A percentile compares a stretch with the other conserved stretches of the same genome.
phyloP scores from a whole-genome alignment of 768 basidiomycete species.

The Suillus weaverae region DNA sequence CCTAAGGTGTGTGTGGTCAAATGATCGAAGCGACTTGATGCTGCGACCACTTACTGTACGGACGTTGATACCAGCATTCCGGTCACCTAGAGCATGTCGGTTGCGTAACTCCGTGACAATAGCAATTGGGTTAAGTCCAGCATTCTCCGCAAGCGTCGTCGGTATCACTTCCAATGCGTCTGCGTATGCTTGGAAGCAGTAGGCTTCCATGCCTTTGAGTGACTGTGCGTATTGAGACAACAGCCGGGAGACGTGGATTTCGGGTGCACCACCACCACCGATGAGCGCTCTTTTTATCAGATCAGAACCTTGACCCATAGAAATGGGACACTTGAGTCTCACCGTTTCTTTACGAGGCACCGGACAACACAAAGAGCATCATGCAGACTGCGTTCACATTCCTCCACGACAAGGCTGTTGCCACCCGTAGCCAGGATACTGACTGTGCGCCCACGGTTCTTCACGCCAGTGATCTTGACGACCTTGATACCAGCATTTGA shows the following conservation, averaged over 20 bases:
- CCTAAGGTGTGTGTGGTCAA: constrained; percentile 44
- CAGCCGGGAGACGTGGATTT: constrained; percentile 93
- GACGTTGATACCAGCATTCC: constrained; percentile 96
- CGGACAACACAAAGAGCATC: constrained; percentile 99
- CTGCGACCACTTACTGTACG: constrained; percentile 66
- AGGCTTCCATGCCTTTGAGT: constrained; percentile 96
- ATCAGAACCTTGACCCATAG: constrained; percentile 7
- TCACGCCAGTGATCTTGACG: constrained; percentile 92
- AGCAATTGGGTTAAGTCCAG: constrained; percentile 94
- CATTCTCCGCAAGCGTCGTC: constrained; percentile 96
- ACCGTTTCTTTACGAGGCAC: constrained; percentile 98
- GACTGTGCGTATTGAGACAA: constrained; percentile 90
- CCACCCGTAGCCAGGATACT: constrained; percentile 93
- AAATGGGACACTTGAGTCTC: constrained; percentile 22
- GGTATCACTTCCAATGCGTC: constrained; percentile 98
- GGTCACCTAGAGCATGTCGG: constrained; percentile 92
- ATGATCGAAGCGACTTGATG: not conserved
- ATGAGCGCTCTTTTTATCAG: constrained; percentile 70
- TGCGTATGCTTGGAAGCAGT: constrained; percentile 98
- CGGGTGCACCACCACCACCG: constrained; percentile 95
- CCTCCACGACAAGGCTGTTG: constrained; percentile 92
- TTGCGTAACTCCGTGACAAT: constrained; percentile 98
- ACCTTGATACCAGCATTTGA: constrained; percentile 83
- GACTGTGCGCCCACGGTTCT: constrained; percentile 92
- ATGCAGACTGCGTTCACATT: constrained; percentile 95